A percentile compares a stretch with the other conserved stretches of the same genome.
These are phyloP conservation scores for Pichia californica DNA, from an alignment of 805 yeast genomes.

Conservation along the genomic window DNA sequence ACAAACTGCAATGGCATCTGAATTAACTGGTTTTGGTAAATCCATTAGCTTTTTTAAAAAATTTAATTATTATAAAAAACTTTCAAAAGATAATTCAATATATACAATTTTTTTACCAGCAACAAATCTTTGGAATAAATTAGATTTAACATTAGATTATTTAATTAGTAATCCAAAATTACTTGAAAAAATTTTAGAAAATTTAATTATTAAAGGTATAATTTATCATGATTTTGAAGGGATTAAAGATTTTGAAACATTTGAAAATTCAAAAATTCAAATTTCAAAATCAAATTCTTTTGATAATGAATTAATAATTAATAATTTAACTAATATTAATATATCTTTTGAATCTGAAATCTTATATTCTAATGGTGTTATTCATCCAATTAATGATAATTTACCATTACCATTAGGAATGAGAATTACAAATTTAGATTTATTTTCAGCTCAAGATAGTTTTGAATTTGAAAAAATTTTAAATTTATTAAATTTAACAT, in stretches of 20 bases:
- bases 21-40: conserved; percentile 55
- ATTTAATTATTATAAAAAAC: conserved; percentile 44
- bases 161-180: conserved; percentile 46
- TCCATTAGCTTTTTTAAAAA: conserved; percentile 53
- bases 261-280: neutral
- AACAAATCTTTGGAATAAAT: conserved; percentile 60
- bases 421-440: conserved; percentile 45
- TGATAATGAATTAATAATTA: conserved; percentile 10
- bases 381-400: conserved; percentile 48
- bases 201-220: conserved; percentile 53
- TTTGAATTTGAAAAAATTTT: conserved; percentile 40
- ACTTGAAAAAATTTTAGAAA: conserved; percentile 47
- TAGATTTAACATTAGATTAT: conserved; percentile 55
- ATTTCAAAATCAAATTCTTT: neutral
- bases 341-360: conserved; percentile 52
- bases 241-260: conserved; percentile 15
- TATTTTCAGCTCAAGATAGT: conserved; percentile 50
- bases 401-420: conserved; percentile 54
- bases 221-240: conserved; percentile 58
- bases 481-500: conserved; percentile 34
- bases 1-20: conserved; percentile 53
- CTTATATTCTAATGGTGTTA: conserved; percentile 77
- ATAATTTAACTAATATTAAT: conserved; percentile 22
- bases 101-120: conserved; percentile 79
- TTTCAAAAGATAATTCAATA: conserved; percentile 45